Conservation (phyloP, 371 early-diverging fungal species). For the Pancytospora epiphaga region DNA sequence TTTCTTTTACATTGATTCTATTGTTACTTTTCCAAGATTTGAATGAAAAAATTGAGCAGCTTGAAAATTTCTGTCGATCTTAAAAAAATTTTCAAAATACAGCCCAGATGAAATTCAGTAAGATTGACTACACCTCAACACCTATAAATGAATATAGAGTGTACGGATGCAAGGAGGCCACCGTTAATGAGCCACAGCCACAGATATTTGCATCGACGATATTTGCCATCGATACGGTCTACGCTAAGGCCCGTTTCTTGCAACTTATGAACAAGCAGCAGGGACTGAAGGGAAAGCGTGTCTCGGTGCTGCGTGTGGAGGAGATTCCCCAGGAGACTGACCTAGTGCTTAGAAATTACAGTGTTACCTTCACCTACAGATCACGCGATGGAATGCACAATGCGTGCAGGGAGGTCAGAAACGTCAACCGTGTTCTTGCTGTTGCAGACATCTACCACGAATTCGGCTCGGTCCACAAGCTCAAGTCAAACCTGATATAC, state of each 20-base stretch:
- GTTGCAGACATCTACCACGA: conserved; percentile 65
- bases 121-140: conserved; percentile 21
- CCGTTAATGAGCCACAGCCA: conserved; percentile 78
- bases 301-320: conserved; percentile 88
- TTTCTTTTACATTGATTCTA: too few species aligned
- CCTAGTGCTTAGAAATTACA: conserved; percentile 87
- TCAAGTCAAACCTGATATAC: conserved; percentile 40
- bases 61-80: too few species aligned
- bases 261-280: conserved; percentile 91
- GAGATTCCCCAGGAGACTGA: conserved; percentile 81
- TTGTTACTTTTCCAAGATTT: too few species aligned
- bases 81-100: conserved; percentile 5
- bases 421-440: conserved; percentile 78
- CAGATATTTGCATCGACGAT: conserved; percentile 92
- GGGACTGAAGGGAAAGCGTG: conserved; percentile 93
- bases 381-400: conserved; percentile 96
- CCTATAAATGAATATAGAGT: conserved; percentile 59
- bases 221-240: conserved; percentile 91
- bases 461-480: conserved; percentile 52
- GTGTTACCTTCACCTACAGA: conserved; percentile 96
- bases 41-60: too few species aligned
- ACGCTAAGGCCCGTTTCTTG: conserved; percentile 96
- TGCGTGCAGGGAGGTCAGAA: conserved; percentile 99
- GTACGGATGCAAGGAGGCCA: conserved; percentile 63
- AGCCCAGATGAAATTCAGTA: conserved; percentile 26